A percentile compares a stretch with the other conserved stretches of the same genome.
Evolutionary conservation across 2,329 filamentous ascomycete species (phyloP).

Genomic region (Trichoderma asperellum): DNA sequence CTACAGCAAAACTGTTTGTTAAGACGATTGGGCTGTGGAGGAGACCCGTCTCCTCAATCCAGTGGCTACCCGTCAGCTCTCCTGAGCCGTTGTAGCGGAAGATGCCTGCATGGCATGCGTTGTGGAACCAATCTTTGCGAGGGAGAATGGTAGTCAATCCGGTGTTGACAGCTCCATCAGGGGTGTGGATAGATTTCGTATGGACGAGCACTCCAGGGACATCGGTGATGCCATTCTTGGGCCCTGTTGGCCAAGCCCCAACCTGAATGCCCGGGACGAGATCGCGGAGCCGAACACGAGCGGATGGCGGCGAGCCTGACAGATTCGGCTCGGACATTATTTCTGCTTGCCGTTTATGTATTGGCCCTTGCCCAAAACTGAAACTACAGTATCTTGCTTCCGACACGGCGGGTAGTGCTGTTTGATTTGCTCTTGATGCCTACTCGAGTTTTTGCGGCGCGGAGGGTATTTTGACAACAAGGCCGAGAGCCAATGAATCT

Average conservation of each 20-base stretch:
- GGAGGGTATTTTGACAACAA: slow-evolving; percentile 4
- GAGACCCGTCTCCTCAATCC: slow-evolving; percentile 61
- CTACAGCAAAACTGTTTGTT: slow-evolving; percentile 61
- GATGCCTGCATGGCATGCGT: slow-evolving; percentile 49
- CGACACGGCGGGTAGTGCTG: background rate
- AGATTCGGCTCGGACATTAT: slow-evolving; percentile 4
- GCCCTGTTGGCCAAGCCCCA: slow-evolving; percentile 47
- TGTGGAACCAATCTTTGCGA: slow-evolving; percentile 46
- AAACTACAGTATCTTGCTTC: background rate
- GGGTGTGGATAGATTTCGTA: slow-evolving; percentile 43
- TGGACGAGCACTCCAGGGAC: slow-evolving; percentile 50
- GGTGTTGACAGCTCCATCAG: slow-evolving; percentile 43
- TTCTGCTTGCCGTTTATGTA: background rate
- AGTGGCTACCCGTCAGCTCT: slow-evolving; percentile 61
- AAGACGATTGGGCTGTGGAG: slow-evolving; percentile 60
- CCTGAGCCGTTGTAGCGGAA: slow-evolving; percentile 65
- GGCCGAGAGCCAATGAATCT: background rate
- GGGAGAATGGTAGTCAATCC: slow-evolving; percentile 53
- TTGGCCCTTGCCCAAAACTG: background rate
- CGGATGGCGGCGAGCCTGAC: slow-evolving; percentile 16
- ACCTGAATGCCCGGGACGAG: slow-evolving; percentile 47
- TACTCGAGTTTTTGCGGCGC: background rate
- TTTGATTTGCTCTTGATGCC: background rate
- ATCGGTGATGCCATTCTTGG: slow-evolving; percentile 52
- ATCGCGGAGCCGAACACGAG: slow-evolving; percentile 41